These are phyloP conservation scores for Penicillium sp. DNA, from an alignment of 2,329 filamentous ascomycete species.

Conservation along the genomic window DNA sequence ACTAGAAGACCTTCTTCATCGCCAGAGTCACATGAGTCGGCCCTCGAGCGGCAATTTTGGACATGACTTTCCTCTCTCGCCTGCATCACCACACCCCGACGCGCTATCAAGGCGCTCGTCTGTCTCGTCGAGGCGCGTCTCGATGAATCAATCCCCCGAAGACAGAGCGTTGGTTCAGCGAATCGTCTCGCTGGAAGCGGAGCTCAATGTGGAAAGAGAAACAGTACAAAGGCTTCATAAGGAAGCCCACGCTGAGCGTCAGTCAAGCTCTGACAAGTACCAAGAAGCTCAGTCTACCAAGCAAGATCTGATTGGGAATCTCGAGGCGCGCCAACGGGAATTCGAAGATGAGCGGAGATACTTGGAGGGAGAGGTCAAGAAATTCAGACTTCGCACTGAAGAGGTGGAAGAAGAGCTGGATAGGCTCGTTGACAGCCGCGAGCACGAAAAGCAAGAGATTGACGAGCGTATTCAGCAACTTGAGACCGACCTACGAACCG, in stretches of 20 bases:
- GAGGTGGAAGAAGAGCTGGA: conserved; percentile 93
- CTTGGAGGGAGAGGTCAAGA: conserved; percentile 76
- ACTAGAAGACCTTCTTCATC: conserved; percentile 87
- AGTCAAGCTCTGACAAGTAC: conserved; percentile 66
- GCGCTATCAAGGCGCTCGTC: conserved; percentile 59
- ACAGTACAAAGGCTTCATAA: conserved; percentile 66
- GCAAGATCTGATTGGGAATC: conserved; percentile 89
- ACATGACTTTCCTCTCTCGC: conserved; percentile 43
- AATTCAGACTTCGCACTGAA: conserved; percentile 75
- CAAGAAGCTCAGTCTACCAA: conserved; percentile 91
- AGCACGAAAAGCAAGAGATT: conserved; percentile 73
- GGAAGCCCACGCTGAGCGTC: conserved; percentile 63
- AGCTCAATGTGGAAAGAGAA: conserved; percentile 74
- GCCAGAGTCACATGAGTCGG: conserved; percentile 65
- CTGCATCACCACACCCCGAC: conserved; percentile 45
- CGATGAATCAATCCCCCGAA: conserved; percentile 59
- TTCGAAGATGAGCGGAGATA: conserved; percentile 83
- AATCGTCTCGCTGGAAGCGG: conserved; percentile 71
- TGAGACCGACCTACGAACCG: conserved; percentile 68
- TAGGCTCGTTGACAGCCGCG: conserved; percentile 75
- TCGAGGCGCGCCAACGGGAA: conserved; percentile 87
- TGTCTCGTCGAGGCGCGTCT: conserved; percentile 61
- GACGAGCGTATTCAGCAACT: conserved; percentile 70
- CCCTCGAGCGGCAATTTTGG: conserved; percentile 54
- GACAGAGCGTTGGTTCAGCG: conserved; percentile 64